Evolutionary conservation across 768 basidiomycete genomes (phyloP), one percentile per base, ranked within the genome.

Genomic region (Mycena kentingensis): DNA sequence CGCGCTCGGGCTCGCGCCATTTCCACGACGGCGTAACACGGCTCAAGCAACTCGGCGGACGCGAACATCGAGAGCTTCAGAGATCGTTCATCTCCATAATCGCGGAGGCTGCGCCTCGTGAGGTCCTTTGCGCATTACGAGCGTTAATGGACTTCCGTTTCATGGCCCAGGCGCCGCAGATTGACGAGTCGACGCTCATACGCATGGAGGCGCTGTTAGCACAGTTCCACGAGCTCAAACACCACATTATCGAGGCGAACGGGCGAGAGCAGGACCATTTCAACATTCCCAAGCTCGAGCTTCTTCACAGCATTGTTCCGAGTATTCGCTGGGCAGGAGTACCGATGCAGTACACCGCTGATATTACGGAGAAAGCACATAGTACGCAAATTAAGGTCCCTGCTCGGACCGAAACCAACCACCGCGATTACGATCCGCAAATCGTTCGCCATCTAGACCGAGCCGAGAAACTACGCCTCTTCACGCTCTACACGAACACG

Each of bases 261-360:
- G n/a, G n/a, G n/a, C n/a, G n/a, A n/a, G n/a, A n/a, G n/a, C n/a
- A n/a, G n/a, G n/a, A 69, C 5, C 54, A 76, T 46, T 78, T 68
- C 60, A 45, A 68, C 15, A 77, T 79, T 34, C 75, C 72, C 2
- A 79, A 79, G 55, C 67, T 76, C 6, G 71, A 74, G 47, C 55
- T 72, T 13, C 53, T 74, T 21, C 71, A 73, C 19, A 69, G 65
- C 32, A 63, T 76, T 5, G 34, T 51, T 3, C n/a, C 44, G 1
- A 70, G n/a, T n/a, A n/a, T n/a, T n/a, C n/a, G n/a, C n/a, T n/a
- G n/a, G n/a, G n/a, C n/a, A n/a, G n/a, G n/a, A n/a, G n/a, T n/a
- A n/a, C n/a, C n/a, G n/a, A n/a, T n/a, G n/a, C n/a, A n/a, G n/a
- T n/a, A n/a, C n/a, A n/a, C n/a, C n/a, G n/a, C n/a, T n/a, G n/a